These are phyloP conservation scores for Babesia ovata DNA, from an alignment of 169 alveolate species.

Conservation along the genomic window DNA sequence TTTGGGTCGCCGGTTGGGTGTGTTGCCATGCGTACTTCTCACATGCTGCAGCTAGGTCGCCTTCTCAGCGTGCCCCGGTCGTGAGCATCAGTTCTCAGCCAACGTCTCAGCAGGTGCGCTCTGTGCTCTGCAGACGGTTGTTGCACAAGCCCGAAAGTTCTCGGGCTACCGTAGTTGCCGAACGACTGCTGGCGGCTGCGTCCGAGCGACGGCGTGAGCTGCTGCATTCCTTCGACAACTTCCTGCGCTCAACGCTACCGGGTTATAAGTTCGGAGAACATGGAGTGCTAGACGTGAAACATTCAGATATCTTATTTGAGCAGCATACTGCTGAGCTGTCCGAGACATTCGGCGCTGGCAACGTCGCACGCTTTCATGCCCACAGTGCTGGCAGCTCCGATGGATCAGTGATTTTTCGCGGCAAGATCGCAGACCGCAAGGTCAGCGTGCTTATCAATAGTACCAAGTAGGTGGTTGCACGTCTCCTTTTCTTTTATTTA, in stretches of 20 bases:
- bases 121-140: neutral
- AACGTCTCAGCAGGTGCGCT: neutral
- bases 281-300: neutral
- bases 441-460: constrained; percentile 28
- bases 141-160: neutral
- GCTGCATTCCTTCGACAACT: constrained; percentile 4
- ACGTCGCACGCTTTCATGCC: constrained; percentile 22
- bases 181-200: constrained; percentile 1
- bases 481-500: too few relatives aligned
- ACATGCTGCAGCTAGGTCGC: constrained; percentile 8
- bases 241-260: constrained; percentile 1
- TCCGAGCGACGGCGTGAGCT: constrained; percentile 2
- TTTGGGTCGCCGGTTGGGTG: constrained; percentile 13
- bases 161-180: neutral
- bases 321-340: neutral
- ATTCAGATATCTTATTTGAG: neutral
- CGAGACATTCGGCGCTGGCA: constrained; percentile 6
- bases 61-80: neutral
- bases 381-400: constrained; percentile 1
- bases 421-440: constrained; percentile 7
- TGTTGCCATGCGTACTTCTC: neutral
- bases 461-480: constrained; percentile 28
- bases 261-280: neutral
- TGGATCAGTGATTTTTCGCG: constrained; percentile 32
- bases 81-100: neutral